Evolutionary conservation across 2,329 filamentous ascomycete species (phyloP).

Genomic region (Nigrospora oryzae): DNA sequence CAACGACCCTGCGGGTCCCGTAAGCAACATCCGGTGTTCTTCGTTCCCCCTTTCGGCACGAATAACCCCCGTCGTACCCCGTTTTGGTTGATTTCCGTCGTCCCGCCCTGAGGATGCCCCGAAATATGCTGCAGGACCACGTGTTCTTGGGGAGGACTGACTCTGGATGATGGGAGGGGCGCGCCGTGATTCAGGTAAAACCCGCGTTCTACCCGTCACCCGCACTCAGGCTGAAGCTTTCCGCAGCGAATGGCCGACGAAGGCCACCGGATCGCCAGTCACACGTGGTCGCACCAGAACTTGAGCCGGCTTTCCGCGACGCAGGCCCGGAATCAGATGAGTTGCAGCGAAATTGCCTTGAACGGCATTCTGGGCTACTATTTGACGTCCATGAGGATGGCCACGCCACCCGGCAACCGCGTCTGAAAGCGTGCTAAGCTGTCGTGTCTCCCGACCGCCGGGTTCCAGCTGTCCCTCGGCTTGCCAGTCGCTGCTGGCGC

Average conservation of each 20-base stretch:
- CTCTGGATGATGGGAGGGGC: no score
- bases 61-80: no score
- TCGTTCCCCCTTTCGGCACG: no score
- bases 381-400: slow-evolving; percentile 23
- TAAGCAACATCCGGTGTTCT: no score
- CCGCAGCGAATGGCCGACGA: slow-evolving; percentile 22
- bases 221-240: background rate
- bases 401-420: background rate
- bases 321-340: slow-evolving; percentile 20
- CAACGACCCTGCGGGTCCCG: slow-evolving; percentile 29
- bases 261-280: slow-evolving; percentile 23
- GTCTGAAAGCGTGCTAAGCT: background rate
- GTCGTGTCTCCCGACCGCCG: slow-evolving; percentile 13
- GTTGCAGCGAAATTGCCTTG: slow-evolving; percentile 23
- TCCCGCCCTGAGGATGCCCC: no score
- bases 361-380: slow-evolving; percentile 24
- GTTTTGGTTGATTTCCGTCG: no score
- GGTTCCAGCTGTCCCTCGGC: slow-evolving; percentile 20
- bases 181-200: slow-evolving; percentile 18
- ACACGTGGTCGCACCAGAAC: slow-evolving; percentile 25
- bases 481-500: slow-evolving; percentile 16
- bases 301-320: slow-evolving; percentile 17
- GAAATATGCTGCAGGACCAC: no score
- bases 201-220: background rate
- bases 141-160: no score